Evolutionary conservation across 106 monocot species (phyloP).

Genomic region (Amphibolis antarctica): DNA sequence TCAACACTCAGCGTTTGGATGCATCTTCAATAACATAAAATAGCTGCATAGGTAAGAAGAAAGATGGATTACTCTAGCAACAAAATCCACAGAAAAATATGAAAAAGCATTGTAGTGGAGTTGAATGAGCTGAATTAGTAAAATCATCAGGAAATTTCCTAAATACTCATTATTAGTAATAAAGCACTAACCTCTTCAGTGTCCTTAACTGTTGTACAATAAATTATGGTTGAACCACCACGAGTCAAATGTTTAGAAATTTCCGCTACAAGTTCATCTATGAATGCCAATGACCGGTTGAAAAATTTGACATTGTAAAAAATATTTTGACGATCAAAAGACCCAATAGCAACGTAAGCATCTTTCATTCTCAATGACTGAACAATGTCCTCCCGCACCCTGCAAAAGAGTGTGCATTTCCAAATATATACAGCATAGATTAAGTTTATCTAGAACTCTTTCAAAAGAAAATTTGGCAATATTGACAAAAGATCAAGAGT

Average conservation of each 20-base stretch:
- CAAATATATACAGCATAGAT: too few relatives aligned
- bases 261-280: constrained; percentile 72
- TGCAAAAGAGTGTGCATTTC: constrained; percentile 15
- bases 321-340: constrained; percentile 88
- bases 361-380: constrained; percentile 56
- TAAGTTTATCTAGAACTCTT: too few relatives aligned
- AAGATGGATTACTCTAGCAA: too few relatives aligned
- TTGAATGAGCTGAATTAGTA: too few relatives aligned
- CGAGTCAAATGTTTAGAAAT: constrained; percentile 43
- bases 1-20: too few relatives aligned
- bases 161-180: not conserved
- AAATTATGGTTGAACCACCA: constrained; percentile 78
- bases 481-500: too few relatives aligned
- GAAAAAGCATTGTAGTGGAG: too few relatives aligned
- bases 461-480: too few relatives aligned
- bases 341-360: constrained; percentile 72
- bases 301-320: constrained; percentile 87
- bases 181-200: constrained; percentile 47
- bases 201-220: constrained; percentile 86
- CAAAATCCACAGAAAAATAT: too few relatives aligned
- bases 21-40: too few relatives aligned
- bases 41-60: too few relatives aligned
- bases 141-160: too few relatives aligned
- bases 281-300: constrained; percentile 45
- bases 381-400: constrained; percentile 74